Conservation (phyloP, 2,329 filamentous ascomycete species). For the Xylariaceae sp. region DNA sequence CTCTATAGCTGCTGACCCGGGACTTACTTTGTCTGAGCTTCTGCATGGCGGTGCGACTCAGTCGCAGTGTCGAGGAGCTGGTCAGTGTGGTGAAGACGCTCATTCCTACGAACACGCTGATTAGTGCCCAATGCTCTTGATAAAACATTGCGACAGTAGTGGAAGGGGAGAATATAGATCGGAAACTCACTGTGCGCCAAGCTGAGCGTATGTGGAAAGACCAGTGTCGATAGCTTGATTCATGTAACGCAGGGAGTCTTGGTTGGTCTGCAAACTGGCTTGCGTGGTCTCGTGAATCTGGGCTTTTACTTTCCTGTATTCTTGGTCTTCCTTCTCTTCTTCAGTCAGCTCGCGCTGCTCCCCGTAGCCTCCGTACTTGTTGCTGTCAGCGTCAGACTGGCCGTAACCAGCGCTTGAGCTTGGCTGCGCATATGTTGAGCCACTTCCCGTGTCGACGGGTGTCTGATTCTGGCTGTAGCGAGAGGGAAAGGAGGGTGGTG, state of each 20-base stretch:
- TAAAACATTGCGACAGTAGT: too few relatives aligned
- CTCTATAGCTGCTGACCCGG: constrained; percentile 50
- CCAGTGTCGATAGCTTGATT: constrained; percentile 68
- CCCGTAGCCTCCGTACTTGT: constrained; percentile 52
- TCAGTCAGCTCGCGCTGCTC: constrained; percentile 75
- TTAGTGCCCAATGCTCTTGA: too few relatives aligned
- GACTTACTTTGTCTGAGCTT: constrained; percentile 77
- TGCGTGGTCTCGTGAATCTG: constrained; percentile 74
- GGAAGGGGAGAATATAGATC: too few relatives aligned
- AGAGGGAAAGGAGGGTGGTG: neutral
- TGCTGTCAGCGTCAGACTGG: constrained; percentile 15
- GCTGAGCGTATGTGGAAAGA: constrained; percentile 65
- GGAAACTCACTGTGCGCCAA: constrained; percentile 53
- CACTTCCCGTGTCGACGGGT: too few relatives aligned
- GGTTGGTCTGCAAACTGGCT: constrained; percentile 61
- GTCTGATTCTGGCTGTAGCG: constrained; percentile 20
- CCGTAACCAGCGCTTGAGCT: constrained; percentile 6
- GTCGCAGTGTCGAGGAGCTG: constrained; percentile 76
- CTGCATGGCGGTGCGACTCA: constrained; percentile 68
- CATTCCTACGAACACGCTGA: constrained; percentile 57
- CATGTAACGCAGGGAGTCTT: constrained; percentile 65
- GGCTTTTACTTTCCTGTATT: constrained; percentile 39
- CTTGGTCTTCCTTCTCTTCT: constrained; percentile 68
- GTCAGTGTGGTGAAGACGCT: constrained; percentile 78
- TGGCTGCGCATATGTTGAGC: too few relatives aligned